phyloP scores from a whole-genome alignment of 129 eudicot species.

The Smallanthus sonchifolius region DNA sequence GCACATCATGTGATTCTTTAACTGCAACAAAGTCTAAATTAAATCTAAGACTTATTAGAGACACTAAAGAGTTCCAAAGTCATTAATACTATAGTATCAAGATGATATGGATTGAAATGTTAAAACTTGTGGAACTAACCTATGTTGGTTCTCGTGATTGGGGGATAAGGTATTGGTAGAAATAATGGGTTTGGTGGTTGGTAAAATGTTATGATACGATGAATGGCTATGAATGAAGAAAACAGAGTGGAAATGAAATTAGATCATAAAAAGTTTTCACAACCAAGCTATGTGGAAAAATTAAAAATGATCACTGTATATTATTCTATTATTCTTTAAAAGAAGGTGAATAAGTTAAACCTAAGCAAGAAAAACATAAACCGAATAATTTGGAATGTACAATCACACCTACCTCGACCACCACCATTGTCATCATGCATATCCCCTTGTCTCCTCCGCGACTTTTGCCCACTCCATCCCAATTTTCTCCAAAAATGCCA shows the following conservation, averaged over 20 bases:
- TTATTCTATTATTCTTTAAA: background rate
- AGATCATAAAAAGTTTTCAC: background rate
- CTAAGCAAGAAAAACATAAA: background rate
- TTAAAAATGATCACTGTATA: background rate
- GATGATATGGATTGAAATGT: no score
- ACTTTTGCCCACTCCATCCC: constrained; percentile 69
- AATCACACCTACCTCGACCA: constrained; percentile 14
- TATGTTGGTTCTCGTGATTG: no score
- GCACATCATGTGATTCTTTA: no score
- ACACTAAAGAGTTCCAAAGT: no score
- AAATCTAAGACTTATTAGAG: no score
- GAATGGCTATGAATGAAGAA: background rate
- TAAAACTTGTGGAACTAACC: no score
- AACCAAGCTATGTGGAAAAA: background rate
- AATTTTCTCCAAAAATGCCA: constrained; percentile 57
- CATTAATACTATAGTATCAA: no score
- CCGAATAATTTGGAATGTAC: constrained; percentile 4
- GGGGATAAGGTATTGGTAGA: no score
- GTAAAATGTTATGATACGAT: no score
- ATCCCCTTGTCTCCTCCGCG: constrained; percentile 65
- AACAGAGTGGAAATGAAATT: background rate
- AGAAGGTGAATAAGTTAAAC: constrained; percentile 8
- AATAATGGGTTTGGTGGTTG: no score
- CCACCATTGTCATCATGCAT: constrained; percentile 38
- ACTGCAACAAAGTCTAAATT: no score